Percentiles rank a stretch among this genome's conserved stretches.
Conservation (phyloP, 148 eudicot species). For the Cornus kousa region DNA sequence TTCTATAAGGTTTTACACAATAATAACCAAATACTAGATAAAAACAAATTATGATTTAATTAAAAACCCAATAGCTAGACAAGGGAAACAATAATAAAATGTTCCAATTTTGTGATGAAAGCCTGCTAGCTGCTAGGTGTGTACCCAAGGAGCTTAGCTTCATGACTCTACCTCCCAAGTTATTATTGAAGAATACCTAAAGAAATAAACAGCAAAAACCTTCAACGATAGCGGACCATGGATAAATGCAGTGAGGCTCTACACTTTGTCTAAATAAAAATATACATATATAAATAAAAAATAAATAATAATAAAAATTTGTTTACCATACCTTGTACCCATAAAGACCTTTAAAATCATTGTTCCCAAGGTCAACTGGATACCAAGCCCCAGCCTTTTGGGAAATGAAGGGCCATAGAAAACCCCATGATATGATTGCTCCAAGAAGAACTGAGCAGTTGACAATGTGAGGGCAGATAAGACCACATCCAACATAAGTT, state of each 20-base stretch:
- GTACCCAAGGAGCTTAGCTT: background rate
- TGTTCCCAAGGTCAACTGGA: constrained; percentile 66
- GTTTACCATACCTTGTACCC: constrained; percentile 56
- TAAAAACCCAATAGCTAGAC: background rate
- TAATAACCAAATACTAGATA: background rate
- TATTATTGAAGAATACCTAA: background rate
- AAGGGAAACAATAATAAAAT: too few relatives aligned
- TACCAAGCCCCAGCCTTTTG: constrained; percentile 90
- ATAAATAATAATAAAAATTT: background rate
- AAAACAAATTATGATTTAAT: background rate
- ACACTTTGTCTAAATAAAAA: background rate
- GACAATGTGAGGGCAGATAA: constrained; percentile 95
- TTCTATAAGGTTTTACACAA: background rate
- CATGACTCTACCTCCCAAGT: background rate
- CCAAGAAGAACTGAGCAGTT: constrained; percentile 92
- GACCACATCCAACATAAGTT: constrained; percentile 97
- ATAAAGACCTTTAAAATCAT: constrained; percentile 75
- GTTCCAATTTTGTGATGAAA: background rate
- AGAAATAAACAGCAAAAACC: background rate
- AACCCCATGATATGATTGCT: constrained; percentile 92
- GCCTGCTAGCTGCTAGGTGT: background rate
- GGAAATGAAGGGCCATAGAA: constrained; percentile 94
- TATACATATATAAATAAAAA: too few relatives aligned
- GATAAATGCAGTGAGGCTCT: background rate
- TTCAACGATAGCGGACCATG: background rate